phyloP scores from a whole-genome alignment of 1,139 yeast genomes.

The Chernovozyma aurita region DNA sequence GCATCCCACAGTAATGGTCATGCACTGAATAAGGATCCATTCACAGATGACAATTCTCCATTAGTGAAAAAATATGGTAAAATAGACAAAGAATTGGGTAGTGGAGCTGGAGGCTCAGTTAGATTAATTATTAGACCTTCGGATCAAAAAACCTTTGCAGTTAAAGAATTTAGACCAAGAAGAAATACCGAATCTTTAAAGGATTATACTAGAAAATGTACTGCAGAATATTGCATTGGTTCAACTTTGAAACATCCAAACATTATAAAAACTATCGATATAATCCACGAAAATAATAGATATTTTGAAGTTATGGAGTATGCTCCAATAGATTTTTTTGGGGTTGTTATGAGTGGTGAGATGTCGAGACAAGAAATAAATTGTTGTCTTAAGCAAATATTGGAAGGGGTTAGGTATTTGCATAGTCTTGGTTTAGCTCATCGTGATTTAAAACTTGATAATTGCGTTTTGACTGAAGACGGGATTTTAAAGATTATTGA shows the following conservation, averaged over 20 bases:
- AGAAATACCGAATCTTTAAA: constrained; percentile 78
- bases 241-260: constrained; percentile 93
- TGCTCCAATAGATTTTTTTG: constrained; percentile 93
- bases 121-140: constrained; percentile 76
- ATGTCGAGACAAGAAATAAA: constrained; percentile 83
- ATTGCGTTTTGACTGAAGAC: constrained; percentile 81
- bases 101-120: constrained; percentile 98
- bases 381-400: constrained; percentile 84
- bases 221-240: constrained; percentile 96
- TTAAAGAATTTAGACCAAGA: constrained; percentile 89
- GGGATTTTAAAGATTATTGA: constrained; percentile 92
- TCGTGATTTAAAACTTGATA: constrained; percentile 90
- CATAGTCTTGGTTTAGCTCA: constrained; percentile 92
- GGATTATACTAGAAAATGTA: constrained; percentile 91
- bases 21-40: constrained; percentile 31
- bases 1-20: constrained; percentile 24
- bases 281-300: constrained; percentile 78
- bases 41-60: constrained; percentile 54
- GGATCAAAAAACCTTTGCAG: constrained; percentile 87
- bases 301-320: constrained; percentile 97
- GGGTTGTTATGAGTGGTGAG: constrained; percentile 94
- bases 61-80: constrained; percentile 83
- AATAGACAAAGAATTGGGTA: constrained; percentile 84
- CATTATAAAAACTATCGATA: constrained; percentile 89
- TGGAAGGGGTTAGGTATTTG: constrained; percentile 78